phyloP scores from a whole-genome alignment of 305 asterid species.

The Solanum chacoense region DNA sequence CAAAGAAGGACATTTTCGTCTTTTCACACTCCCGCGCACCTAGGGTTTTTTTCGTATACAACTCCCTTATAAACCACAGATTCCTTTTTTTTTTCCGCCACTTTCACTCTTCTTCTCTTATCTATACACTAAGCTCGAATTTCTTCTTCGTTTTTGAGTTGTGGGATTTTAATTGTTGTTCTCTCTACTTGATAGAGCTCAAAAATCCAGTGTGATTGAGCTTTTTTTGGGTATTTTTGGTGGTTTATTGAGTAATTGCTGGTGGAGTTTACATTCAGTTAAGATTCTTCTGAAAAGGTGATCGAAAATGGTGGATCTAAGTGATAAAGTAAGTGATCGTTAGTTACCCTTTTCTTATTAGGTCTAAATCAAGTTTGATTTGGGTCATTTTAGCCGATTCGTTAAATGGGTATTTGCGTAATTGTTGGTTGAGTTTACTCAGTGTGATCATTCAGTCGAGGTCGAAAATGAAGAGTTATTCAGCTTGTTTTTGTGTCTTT shows the following conservation, averaged over 20 bases:
- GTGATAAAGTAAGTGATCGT: not conserved
- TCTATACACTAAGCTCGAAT: not conserved
- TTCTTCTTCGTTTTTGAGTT: not conserved
- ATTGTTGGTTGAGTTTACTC: not conserved
- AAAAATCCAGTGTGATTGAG: not conserved
- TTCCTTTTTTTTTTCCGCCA: not conserved
- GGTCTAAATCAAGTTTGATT: not conserved
- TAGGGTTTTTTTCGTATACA: slow-evolving; percentile 1
- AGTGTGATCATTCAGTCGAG: not conserved
- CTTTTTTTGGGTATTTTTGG: not conserved
- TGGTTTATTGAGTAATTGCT: not conserved
- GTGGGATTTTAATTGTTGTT: not conserved
- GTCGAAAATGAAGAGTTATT: not conserved
- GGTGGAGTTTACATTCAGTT: not conserved
- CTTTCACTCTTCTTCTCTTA: not conserved
- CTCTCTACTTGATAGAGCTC: not conserved
- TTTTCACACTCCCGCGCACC: not conserved
- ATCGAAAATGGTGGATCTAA: not conserved
- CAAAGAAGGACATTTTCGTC: not conserved
- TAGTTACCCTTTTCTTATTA: not conserved
- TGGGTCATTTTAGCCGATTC: not conserved
- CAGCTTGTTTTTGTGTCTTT: not conserved
- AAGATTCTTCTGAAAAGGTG: not conserved
- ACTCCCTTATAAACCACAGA: slow-evolving; percentile 9
- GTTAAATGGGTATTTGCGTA: not conserved